Conservation (phyloP, 768 basidiomycete genomes). For the Kwoniella europaea region DNA sequence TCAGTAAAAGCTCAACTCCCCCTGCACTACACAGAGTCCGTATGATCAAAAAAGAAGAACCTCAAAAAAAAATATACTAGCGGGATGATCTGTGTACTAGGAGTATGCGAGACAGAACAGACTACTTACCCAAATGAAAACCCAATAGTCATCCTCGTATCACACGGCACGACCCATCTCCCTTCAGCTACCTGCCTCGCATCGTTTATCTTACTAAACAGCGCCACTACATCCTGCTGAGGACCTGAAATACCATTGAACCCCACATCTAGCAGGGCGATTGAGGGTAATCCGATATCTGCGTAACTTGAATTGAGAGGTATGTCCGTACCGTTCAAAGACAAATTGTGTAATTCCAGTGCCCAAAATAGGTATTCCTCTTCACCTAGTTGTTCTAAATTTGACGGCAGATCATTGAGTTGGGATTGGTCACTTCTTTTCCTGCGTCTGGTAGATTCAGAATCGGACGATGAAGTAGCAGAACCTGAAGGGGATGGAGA, state of each 20-base stretch:
- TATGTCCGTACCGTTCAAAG: constrained; percentile 51
- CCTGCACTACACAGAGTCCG: no score
- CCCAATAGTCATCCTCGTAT: constrained; percentile 49
- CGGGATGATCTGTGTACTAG: no score
- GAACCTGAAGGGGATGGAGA: constrained; percentile 1
- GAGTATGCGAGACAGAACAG: background rate
- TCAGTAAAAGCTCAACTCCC: background rate
- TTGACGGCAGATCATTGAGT: constrained; percentile 17
- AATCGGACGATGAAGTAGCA: background rate
- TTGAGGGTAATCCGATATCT: constrained; percentile 27
- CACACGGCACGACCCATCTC: constrained; percentile 53
- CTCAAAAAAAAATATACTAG: no score
- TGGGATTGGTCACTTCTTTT: background rate
- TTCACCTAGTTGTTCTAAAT: constrained; percentile 25
- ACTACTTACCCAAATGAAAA: constrained; percentile 52
- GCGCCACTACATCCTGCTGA: constrained; percentile 45
- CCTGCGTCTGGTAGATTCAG: background rate
- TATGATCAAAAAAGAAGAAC: no score
- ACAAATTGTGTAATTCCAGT: constrained; percentile 39
- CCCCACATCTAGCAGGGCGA: constrained; percentile 53
- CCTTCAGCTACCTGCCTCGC: constrained; percentile 49
- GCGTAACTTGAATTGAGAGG: constrained; percentile 45
- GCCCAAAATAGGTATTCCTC: constrained; percentile 49
- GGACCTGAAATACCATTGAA: constrained; percentile 54
- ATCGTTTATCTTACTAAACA: constrained; percentile 47